Evolutionary conservation across 2,329 filamentous ascomycete species (phyloP).

Genomic region (Gaeumannomyces sp.): DNA sequence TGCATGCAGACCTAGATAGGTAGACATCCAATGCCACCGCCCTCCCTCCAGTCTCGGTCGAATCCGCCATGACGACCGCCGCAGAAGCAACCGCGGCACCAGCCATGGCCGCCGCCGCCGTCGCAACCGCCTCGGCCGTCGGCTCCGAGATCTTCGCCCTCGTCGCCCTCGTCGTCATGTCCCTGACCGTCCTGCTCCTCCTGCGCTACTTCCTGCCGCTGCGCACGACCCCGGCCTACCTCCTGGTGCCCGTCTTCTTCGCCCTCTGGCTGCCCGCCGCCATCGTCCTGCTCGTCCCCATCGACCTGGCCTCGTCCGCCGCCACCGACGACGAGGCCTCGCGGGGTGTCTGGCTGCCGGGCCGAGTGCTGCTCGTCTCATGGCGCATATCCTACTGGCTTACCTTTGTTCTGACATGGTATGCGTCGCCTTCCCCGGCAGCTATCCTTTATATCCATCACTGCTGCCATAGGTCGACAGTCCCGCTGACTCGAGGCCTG

Average conservation of each 20-base stretch:
- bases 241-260: conserved; percentile 88
- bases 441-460: neutral
- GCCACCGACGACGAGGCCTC: conserved; percentile 63
- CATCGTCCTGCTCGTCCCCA: conserved; percentile 86
- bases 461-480: neutral
- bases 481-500: neutral
- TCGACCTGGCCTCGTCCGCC: conserved; percentile 86
- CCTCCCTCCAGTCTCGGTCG: neutral
- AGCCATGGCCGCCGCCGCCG: conserved; percentile 7
- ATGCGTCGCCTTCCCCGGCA: conserved; percentile 21
- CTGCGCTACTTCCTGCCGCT: conserved; percentile 86
- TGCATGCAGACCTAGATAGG: too few species aligned
- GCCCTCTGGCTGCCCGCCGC: conserved; percentile 89
- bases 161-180: conserved; percentile 67
- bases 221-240: conserved; percentile 82
- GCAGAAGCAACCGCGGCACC: conserved; percentile 8
- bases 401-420: conserved; percentile 93
- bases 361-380: conserved; percentile 70
- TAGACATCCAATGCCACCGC: neutral
- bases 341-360: conserved; percentile 81
- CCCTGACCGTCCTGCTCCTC: conserved; percentile 71
- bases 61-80: neutral
- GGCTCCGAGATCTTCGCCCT: conserved; percentile 75
- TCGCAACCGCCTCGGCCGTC: conserved; percentile 46
- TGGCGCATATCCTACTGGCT: conserved; percentile 98